Evolutionary conservation across 2,329 filamentous ascomycete species (phyloP), one percentile per base, ranked within the genome.

Genomic region (Verticillium klebahnii): DNA sequence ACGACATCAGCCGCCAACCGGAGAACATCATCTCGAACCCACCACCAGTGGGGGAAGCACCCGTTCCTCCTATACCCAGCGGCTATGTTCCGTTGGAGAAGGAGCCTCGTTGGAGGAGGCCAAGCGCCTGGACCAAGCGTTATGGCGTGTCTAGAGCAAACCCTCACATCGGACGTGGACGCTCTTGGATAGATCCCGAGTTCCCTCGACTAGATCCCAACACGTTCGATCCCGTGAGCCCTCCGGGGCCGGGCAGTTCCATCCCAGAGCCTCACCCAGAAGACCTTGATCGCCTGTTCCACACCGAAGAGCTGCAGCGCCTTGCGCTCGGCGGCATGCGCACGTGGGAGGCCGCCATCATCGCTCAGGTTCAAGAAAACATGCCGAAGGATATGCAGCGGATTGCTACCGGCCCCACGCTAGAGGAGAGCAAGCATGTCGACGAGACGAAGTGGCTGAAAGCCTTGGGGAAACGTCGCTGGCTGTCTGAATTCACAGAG

Each of bases 261-360:
- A 34, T 57, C 15, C 31, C 31, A 1, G 19, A 25, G 12, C 61
- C 61, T 9, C 9, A n/a, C 11, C 52, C 61, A 3, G 14, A 23
- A 7, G 57, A 60, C 7, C 62, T 65, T 23, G 65, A 66, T 19
- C 59, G 61, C 12, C 58, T 67, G 3, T 64, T 61, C 19, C 23
- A 40, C 1, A 57, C 57, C 2, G 65, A 67, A 34, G 19, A 25
- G 3, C 25, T 57, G 7, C 65, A 67, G 29, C 31, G 23, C 8
- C 11, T 50, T 8, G 15, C 39, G 5, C 17, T 61, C 8, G 55
- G 25, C 15, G 64, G 64, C 6, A 7, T 66, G 17, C 58, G 60
- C 7, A 65, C 65, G 3, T 66, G 61, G 58, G 65, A 67, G 23
- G 60, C 64, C 6, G 56, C 57, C 3, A 7, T 66, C 1, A 31